Base-by-base conservation (phyloP, 441 rosid genomes). In the Mallotus repandus region DNA sequence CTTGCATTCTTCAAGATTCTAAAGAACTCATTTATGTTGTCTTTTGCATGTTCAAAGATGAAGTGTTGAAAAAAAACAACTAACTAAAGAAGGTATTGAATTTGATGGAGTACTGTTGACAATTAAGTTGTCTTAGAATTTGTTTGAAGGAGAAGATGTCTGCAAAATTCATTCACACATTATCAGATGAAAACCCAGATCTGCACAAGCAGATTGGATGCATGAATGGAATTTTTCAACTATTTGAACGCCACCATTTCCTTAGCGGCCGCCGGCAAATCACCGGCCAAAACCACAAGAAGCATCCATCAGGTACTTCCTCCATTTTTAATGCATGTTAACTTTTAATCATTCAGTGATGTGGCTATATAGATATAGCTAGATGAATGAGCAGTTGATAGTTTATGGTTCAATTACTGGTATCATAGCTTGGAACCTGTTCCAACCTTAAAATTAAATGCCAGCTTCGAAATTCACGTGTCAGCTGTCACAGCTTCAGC, bases 201-300 rank as follows among this genome's bases (percentile, higher is more conserved):
- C 84, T 88, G 84, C 87, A 79, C 76, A 93, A 89, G 88, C 97
- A 92, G 65, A 86, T 88, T 74, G 98, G 99, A 58, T 96, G 99
- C 79, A 92, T 93, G 94, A 83, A 86, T 74, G 97, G 97, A 38
- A 84, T 96, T 75, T 86, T 93, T 66, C 96, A 96, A 56, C 86
- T 93, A 71, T 91, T 95, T 77, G 88, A 88, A 81, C 89, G 91
- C 81, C 87, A 81, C 69, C 91, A 84, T 81, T 86, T 86, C 78
- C 84, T 87, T 5, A 19, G 71, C 21, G 78, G 84, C 10, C 73
- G 88, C 73, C 85, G 91, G 19, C 91, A 84, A 56, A 18, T 78
- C 64, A 78, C 72, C 52, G 74, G 74, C 74, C 85, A 78, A 46
- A 82, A 68, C 81, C 85, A 78, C 54, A 87, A 78, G 79, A 81